These are phyloP conservation scores for Alternaria angustiovoidea DNA, from an alignment of 2,329 filamentous ascomycete genomes.

Conservation along the genomic window DNA sequence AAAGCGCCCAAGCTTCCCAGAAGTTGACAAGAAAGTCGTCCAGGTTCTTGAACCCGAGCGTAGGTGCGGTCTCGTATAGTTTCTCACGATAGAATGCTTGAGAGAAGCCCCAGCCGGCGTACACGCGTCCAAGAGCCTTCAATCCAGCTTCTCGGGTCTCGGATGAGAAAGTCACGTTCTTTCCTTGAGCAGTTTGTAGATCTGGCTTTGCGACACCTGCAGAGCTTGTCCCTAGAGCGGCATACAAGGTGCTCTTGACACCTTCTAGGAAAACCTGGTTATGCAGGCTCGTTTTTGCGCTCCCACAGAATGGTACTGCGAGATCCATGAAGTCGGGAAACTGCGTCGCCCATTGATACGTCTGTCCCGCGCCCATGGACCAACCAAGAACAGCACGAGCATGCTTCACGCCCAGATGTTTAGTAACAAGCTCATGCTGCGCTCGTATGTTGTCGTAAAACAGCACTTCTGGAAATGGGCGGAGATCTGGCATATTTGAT, in stretches of 20 bases:
- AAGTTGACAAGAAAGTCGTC: conserved; percentile 78
- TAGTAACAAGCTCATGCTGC: conserved; percentile 71
- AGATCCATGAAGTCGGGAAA: conserved; percentile 72
- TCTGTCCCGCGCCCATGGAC: conserved; percentile 75
- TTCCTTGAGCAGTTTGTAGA: conserved; percentile 28
- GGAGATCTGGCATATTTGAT: conserved; percentile 64
- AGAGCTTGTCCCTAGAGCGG: conserved; percentile 63
- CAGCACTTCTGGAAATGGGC: conserved; percentile 68
- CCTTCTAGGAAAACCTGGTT: conserved; percentile 75
- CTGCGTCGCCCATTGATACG: conserved; percentile 70
- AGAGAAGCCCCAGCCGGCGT: conserved; percentile 83
- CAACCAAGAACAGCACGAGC: conserved; percentile 71
- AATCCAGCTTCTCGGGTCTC: conserved; percentile 65
- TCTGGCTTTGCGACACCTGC: conserved; percentile 55
- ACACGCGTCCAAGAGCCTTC: conserved; percentile 76
- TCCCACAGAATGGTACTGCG: conserved; percentile 71
- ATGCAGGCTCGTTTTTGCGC: conserved; percentile 69
- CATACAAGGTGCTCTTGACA: conserved; percentile 67
- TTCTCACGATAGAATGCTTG: conserved; percentile 79
- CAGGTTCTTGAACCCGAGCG: conserved; percentile 70
- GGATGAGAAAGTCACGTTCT: conserved; percentile 57
- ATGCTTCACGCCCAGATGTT: conserved; percentile 67
- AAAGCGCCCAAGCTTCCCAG: conserved; percentile 78
- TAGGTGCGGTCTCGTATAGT: conserved; percentile 65
- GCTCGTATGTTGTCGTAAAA: conserved; percentile 76